Base-by-base conservation (phyloP, 345 rosid genomes). In the Euphorbia peplus region DNA sequence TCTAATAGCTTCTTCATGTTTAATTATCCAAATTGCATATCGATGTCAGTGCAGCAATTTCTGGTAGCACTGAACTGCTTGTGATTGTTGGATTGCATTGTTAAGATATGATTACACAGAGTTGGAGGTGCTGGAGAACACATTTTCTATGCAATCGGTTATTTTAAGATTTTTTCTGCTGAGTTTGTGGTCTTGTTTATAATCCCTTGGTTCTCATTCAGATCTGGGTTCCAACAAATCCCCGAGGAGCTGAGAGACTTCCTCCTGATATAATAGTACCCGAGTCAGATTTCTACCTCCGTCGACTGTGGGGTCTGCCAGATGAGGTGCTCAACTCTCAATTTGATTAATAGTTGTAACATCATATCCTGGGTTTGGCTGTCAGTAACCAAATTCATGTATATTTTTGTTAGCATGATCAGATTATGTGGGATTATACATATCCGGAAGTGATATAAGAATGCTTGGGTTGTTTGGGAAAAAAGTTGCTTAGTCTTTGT, bases 221-320 rank as follows among this genome's bases (percentile, higher is more conserved):
- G 97, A 88, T 95, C 48, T 95, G 99, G 99, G 82, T 83, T 78
- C 89, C 97, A 11, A 82, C 88, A 80, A 95, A 95, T 75, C 99
- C 97, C 28, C 88, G 84, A 51, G 99, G 97, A 25, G 96, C 96
- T 80, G 96, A 95, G 77, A 83, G 93, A 76, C 84, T 95, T 41
- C 90, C 98, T 10, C 96, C 92, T 24, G 98, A 82, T 68, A 95
- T 91, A 54, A 73, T 91, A 64, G 83, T 59, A 22, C 63, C 93
- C 42, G 88, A 88, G 79, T 95, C 98, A 19, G 97, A 95, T 77
- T 79, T 88, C 25, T 91, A 81, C 62, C 93, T 80, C 32, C 92
- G 84, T 42, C 82, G 97, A 50, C 74, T 90, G 75, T 90, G 93
- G 99, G 97, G 97, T 64, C 78, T 70, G 57, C 96, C 96, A 44